A percentile compares a stretch with the other conserved stretches of the same genome.
phyloP scores from a whole-genome alignment of 257 asterid genomes.

The Penstemon davidsonii region DNA sequence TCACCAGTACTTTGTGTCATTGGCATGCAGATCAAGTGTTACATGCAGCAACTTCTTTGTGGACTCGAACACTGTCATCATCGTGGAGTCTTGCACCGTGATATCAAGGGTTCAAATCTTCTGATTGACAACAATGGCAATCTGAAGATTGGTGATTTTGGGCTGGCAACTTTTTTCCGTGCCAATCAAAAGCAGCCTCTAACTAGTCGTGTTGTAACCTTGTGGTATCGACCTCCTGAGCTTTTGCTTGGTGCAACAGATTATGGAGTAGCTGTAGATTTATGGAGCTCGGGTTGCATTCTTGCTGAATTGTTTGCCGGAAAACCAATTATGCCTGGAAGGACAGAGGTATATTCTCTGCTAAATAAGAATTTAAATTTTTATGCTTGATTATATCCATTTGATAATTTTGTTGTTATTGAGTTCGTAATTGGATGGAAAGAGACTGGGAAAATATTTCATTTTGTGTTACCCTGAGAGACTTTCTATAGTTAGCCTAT shows the following conservation, averaged over 20 bases:
- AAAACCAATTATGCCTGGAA: constrained; percentile 92
- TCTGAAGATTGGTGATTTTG: constrained; percentile 92
- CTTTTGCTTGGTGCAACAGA: constrained; percentile 90
- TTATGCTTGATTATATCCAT: neutral
- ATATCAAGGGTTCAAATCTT: constrained; percentile 89
- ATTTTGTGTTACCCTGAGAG: too few species aligned
- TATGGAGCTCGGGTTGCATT: constrained; percentile 98
- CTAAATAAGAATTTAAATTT: constrained; percentile 9
- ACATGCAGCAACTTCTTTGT: constrained; percentile 75
- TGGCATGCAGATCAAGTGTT: constrained; percentile 79
- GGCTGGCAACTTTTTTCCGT: constrained; percentile 79
- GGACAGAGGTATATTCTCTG: constrained; percentile 72
- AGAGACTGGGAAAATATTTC: too few species aligned
- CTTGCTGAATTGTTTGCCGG: constrained; percentile 86
- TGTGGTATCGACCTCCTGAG: constrained; percentile 98
- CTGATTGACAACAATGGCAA: constrained; percentile 75
- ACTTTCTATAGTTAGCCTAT: too few species aligned
- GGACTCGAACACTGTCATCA: constrained; percentile 94
- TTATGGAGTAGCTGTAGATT: constrained; percentile 84
- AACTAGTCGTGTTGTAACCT: constrained; percentile 93
- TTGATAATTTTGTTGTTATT: neutral
- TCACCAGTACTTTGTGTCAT: constrained; percentile 19
- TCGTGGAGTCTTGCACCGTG: constrained; percentile 89
- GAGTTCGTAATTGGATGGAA: too few species aligned
- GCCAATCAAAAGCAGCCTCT: constrained; percentile 67